These are phyloP conservation scores for Dendrothele bispora DNA, from an alignment of 768 basidiomycete genomes.

Conservation along the genomic window DNA sequence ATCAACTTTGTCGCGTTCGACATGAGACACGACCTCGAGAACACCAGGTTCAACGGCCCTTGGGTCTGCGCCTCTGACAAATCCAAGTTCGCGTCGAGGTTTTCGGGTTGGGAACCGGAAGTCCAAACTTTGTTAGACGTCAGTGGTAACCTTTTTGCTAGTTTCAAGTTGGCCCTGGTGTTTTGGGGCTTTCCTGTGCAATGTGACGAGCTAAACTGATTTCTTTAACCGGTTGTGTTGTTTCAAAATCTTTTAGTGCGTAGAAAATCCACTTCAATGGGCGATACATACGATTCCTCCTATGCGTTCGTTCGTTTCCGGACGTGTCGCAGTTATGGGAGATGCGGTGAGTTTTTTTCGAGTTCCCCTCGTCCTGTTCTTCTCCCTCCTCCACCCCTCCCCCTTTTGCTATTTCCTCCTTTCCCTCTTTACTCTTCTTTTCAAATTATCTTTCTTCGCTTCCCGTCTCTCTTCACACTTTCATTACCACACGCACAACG, in stretches of 20 bases:
- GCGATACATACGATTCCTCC: conserved; percentile 59
- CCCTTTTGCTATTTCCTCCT: too few relatives aligned
- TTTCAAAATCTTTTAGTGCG: conserved; percentile 52
- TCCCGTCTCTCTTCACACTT: conserved; percentile 6
- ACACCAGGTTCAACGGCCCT: conserved; percentile 45
- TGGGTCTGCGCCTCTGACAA: conserved; percentile 51
- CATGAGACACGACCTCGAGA: conserved; percentile 49
- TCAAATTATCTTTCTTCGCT: too few relatives aligned
- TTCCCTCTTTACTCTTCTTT: too few relatives aligned
- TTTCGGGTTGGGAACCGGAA: conserved; percentile 59
- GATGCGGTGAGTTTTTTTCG: conserved; percentile 50
- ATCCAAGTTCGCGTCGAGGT: conserved; percentile 44
- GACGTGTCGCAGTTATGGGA: conserved; percentile 46
- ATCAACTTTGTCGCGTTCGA: conserved; percentile 67
- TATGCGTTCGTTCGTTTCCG: conserved; percentile 50
- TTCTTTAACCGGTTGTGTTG: too few relatives aligned
- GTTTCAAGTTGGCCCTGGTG: too few relatives aligned
- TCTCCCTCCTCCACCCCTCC: neutral
- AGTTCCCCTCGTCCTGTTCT: conserved; percentile 31
- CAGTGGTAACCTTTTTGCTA: conserved; percentile 8
- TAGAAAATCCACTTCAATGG: conserved; percentile 57
- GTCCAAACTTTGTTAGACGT: conserved; percentile 58
- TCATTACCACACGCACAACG: conserved; percentile 31
- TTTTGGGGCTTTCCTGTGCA: too few relatives aligned
- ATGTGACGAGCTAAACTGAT: too few relatives aligned